These are phyloP conservation scores for Bruguiera sexangula DNA, from an alignment of 345 rosid genomes.

Conservation along the genomic window DNA sequence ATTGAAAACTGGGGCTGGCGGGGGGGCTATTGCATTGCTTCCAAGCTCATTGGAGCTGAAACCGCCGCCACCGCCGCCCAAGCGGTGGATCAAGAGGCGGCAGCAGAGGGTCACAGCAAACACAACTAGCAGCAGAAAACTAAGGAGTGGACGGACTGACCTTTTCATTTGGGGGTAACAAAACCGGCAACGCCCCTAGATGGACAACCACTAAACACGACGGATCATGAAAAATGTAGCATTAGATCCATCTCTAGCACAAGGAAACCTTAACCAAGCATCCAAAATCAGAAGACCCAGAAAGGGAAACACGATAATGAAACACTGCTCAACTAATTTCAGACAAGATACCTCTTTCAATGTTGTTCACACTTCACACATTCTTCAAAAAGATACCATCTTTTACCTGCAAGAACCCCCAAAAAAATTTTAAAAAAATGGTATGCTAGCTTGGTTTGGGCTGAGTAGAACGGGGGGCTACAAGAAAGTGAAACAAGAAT, in stretches of 20 bases:
- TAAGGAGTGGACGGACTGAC: slow-evolving; percentile 60
- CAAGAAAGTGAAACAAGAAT: slow-evolving; percentile 22
- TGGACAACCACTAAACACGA: slow-evolving; percentile 4
- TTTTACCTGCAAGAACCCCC: neutral
- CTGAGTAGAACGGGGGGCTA: neutral
- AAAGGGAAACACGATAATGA: neutral
- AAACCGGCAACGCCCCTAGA: slow-evolving; percentile 7
- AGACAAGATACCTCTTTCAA: neutral
- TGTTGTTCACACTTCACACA: too few species aligned
- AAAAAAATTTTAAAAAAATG: neutral
- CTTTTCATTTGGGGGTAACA: slow-evolving; percentile 50
- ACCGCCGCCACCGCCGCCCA: slow-evolving; percentile 20
- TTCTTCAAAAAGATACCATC: too few species aligned
- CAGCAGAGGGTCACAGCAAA: slow-evolving; percentile 52
- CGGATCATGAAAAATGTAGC: slow-evolving; percentile 19
- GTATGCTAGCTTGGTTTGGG: neutral
- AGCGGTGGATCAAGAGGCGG: slow-evolving; percentile 41
- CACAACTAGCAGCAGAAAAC: slow-evolving; percentile 49
- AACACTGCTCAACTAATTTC: neutral
- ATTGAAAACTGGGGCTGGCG: slow-evolving; percentile 43
- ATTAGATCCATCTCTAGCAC: slow-evolving; percentile 36
- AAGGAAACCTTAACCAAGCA: slow-evolving; percentile 14
- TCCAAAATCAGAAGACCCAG: neutral
- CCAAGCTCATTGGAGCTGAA: slow-evolving; percentile 37
- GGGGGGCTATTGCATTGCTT: slow-evolving; percentile 15